A percentile compares a stretch with the other conserved stretches of the same genome.
These are phyloP conservation scores for Teratosphaeria destructans DNA, from an alignment of 2,329 filamentous ascomycete species.

Conservation along the genomic window DNA sequence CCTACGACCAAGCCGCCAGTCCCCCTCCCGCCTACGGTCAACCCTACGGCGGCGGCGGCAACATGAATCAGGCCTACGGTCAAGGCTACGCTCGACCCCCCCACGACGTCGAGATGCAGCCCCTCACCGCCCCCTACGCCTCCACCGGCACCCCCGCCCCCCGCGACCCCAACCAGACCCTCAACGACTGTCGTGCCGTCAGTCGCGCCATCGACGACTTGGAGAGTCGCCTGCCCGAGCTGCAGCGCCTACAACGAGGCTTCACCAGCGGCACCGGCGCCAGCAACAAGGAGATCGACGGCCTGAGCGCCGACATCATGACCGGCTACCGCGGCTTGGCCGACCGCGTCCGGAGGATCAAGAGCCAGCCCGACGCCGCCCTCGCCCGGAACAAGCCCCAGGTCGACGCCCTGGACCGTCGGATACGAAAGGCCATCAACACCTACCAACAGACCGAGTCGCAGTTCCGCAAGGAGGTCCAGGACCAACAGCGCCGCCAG, in stretches of 20 bases:
- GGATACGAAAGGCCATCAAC: constrained; percentile 70
- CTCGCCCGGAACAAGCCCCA: constrained; percentile 66
- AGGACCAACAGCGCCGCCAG: constrained; percentile 78
- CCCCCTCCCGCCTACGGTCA: constrained; percentile 16
- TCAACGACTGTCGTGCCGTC: constrained; percentile 77
- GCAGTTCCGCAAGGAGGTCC: constrained; percentile 66
- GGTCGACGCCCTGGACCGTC: constrained; percentile 68
- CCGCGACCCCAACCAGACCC: constrained; percentile 60
- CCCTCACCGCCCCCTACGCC: constrained; percentile 36
- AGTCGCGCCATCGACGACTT: constrained; percentile 67
- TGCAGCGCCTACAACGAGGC: constrained; percentile 60
- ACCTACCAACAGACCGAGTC: constrained; percentile 72
- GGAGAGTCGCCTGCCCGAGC: constrained; percentile 59
- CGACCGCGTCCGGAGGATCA: constrained; percentile 69
- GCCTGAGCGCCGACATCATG: constrained; percentile 70
- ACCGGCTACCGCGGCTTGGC: constrained; percentile 68
- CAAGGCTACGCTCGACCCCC: constrained; percentile 2
- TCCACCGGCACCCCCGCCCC: constrained; percentile 15
- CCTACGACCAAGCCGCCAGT: constrained; percentile 34
- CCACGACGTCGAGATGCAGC: constrained; percentile 59
- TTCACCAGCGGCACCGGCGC: constrained; percentile 59
- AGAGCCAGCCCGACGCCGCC: constrained; percentile 64
- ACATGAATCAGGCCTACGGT: constrained; percentile 5
- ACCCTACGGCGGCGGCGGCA: constrained; percentile 11
- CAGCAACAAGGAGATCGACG: constrained; percentile 57